phyloP scores from a whole-genome alignment of 1,284 basidiomycete genomes.

The Trichosporon sp. region DNA sequence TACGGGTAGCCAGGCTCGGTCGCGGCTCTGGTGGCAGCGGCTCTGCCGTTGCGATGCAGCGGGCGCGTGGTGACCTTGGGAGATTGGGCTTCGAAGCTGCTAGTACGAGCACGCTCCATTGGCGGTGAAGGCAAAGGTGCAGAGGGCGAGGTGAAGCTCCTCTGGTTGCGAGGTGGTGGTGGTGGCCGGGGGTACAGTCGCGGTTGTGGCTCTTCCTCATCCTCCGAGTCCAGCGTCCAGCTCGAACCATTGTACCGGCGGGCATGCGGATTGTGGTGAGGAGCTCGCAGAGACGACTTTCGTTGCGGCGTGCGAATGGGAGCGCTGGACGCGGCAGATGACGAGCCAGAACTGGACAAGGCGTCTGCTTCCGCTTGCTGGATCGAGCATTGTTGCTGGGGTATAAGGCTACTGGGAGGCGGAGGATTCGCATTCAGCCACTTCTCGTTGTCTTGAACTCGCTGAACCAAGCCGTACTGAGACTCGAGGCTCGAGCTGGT shows the following conservation, averaged over 20 bases:
- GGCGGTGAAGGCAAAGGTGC: background rate
- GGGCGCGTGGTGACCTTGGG: background rate
- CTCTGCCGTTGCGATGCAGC: background rate
- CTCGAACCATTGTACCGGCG: background rate
- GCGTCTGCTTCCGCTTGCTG: background rate
- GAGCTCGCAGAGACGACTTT: background rate
- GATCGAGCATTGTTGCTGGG: background rate
- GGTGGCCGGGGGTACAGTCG: background rate
- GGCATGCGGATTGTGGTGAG: background rate
- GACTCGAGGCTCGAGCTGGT: background rate
- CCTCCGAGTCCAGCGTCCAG: background rate
- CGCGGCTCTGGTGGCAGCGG: background rate
- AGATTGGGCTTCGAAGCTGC: background rate
- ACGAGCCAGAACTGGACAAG: background rate
- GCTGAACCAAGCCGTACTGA: background rate
- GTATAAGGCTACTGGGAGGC: background rate
- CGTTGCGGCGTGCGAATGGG: background rate
- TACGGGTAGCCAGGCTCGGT: background rate
- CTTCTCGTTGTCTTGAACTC: background rate
- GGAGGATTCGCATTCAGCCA: background rate
- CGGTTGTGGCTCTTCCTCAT: background rate
- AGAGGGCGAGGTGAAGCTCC: background rate
- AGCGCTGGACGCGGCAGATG: background rate
- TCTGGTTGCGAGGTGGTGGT: background rate
- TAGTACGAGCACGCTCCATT: background rate